Base-by-base conservation (phyloP, 495 filamentous ascomycete species). In the Sphaerosporella brunnea region DNA sequence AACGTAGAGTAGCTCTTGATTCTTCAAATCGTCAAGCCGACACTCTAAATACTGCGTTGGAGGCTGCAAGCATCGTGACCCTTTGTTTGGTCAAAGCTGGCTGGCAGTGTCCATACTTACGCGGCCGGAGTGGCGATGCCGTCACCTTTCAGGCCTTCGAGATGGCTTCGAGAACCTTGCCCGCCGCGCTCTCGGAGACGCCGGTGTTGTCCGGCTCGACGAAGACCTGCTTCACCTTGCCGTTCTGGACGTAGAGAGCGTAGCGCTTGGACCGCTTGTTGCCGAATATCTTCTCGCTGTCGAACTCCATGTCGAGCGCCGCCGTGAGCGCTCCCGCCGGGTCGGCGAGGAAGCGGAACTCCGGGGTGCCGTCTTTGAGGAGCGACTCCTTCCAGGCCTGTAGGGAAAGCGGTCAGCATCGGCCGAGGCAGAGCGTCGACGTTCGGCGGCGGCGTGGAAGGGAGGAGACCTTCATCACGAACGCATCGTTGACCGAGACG, bases 141-240 rank as follows among this genome's bases (percentile, higher is more conserved):
- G n/a, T n/a, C n/a, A n/a, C n/a, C n/a, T n/a, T n/a, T n/a, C n/a
- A n/a, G n/a, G n/a, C n/a, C n/a, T n/a, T n/a, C n/a, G n/a, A n/a
- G 24, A 43, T 24, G 13, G 40, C 39, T 25, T 26, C 37, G 2
- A 51, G 44, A 48, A 56, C 48, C 45, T 51, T 51, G 18, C 38
- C 48, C 10, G 52, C 52, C 8, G 26, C 36, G 23, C 30, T 62
- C 65, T 90, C 84, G 82, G 51, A 80, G 10, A 90, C 70, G 26
- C 90, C 85, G 26, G 84, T 92, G 66, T 88, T 95, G 65, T 97
- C 88, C 16, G 87, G 85, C 69, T 96, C 90, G 35, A 94, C 72
- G 52, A 80, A 74, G 36, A 79, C 66, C 51, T 76, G 71, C 65
- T 72, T 79, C 58, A 85, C 79, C 64, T 80, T 84, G 38, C 84